These are phyloP conservation scores for Neurospora sp. DNA, from an alignment of 495 filamentous ascomycete genomes.

Conservation along the genomic window DNA sequence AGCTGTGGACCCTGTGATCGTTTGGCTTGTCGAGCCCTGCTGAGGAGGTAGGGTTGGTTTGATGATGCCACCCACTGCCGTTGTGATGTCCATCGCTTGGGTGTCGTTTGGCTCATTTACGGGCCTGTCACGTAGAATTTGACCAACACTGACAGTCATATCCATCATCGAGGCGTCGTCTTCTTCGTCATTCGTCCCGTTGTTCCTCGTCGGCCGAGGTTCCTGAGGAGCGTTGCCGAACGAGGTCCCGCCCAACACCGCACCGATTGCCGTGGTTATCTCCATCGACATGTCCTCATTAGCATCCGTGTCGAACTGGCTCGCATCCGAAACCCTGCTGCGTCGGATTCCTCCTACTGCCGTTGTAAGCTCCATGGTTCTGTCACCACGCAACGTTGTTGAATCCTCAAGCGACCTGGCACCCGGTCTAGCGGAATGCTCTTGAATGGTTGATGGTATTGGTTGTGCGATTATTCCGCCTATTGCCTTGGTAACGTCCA, in stretches of 20 bases:
- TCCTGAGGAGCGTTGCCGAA: slow-evolving; percentile 10
- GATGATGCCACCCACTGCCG: slow-evolving; percentile 47
- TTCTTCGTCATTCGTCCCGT: slow-evolving; percentile 19
- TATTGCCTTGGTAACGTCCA: slow-evolving; percentile 76
- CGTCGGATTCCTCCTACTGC: slow-evolving; percentile 56
- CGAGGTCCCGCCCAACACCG: slow-evolving; percentile 41
- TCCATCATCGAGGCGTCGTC: slow-evolving; percentile 47
- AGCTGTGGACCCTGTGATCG: slow-evolving; percentile 49
- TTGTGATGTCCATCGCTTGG: slow-evolving; percentile 51
- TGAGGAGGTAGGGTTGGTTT: slow-evolving; percentile 18
- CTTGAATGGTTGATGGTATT: slow-evolving; percentile 16
- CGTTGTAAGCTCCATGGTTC: slow-evolving; percentile 72
- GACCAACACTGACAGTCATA: slow-evolving; percentile 62
- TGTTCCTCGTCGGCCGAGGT: slow-evolving; percentile 19
- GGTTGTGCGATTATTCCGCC: slow-evolving; percentile 64
- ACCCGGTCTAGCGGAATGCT: slow-evolving; percentile 10
- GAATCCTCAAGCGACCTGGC: slow-evolving; percentile 4
- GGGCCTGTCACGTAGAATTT: slow-evolving; percentile 40
- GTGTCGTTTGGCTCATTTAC: slow-evolving; percentile 36
- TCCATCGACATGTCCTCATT: slow-evolving; percentile 77
- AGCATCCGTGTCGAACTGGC: slow-evolving; percentile 22
- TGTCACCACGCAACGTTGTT: slow-evolving; percentile 34
- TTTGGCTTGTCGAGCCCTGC: slow-evolving; percentile 41
- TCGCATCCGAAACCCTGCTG: slow-evolving; percentile 12
- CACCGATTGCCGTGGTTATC: slow-evolving; percentile 63